These are phyloP conservation scores for Pulveroboletus sp. DNA, from an alignment of 768 basidiomycete species.

Conservation along the genomic window DNA sequence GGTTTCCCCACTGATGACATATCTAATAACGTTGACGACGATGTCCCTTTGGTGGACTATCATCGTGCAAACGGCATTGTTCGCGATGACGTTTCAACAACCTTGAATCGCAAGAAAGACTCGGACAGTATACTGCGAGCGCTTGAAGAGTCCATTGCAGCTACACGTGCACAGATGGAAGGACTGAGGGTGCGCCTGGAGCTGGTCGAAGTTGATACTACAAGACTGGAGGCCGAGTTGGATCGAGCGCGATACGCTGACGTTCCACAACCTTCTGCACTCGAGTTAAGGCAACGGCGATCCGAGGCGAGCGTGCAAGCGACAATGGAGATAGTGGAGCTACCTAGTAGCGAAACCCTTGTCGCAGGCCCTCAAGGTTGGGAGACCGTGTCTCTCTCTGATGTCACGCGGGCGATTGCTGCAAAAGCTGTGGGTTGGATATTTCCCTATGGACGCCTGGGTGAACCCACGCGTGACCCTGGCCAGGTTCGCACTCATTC, in stretches of 20 bases:
- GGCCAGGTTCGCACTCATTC: not conserved
- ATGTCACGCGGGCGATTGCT: conserved; percentile 15
- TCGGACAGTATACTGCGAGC: conserved; percentile 10
- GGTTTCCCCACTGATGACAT: conserved; percentile 7
- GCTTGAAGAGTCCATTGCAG: conserved; percentile 24
- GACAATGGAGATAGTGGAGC: not conserved
- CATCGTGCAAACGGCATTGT: not conserved
- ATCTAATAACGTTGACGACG: not conserved
- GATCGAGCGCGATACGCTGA: not conserved
- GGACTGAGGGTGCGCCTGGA: conserved; percentile 27
- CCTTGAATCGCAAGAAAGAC: not conserved
- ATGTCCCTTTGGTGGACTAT: not conserved
- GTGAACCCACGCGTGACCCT: not conserved
- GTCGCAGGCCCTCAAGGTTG: not conserved
- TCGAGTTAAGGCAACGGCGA: not conserved
- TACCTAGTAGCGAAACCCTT: not conserved
- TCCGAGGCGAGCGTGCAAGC: not conserved
- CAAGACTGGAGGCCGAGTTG: conserved; percentile 11
- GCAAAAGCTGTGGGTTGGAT: conserved; percentile 22
- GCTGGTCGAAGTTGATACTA: conserved; percentile 22
- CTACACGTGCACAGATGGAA: conserved; percentile 26
- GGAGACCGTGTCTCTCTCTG: conserved; percentile 8
- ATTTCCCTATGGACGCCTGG: conserved; percentile 17
- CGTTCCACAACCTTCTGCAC: not conserved
- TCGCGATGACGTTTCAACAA: not conserved